Percentiles rank a stretch among this genome's conserved stretches.
These are phyloP conservation scores for Adansonia grandidieri DNA, from an alignment of 441 rosid genomes.

Conservation along the genomic window DNA sequence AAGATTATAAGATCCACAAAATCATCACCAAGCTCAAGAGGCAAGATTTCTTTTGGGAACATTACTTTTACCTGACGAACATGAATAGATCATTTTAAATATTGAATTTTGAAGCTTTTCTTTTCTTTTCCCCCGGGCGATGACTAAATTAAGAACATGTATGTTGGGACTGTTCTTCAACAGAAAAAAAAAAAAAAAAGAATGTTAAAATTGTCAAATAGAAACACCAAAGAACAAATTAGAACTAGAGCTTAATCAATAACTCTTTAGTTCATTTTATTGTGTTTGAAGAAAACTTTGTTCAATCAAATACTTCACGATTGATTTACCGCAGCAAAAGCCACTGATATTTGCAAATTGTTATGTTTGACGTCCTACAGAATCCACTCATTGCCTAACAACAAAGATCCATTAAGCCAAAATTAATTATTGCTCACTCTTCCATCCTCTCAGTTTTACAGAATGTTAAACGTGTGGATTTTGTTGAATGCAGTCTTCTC, in stretches of 20 bases:
- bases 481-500: not conserved
- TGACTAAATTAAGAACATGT: not conserved
- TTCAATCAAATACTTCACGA: not conserved
- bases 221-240: too few relatives aligned
- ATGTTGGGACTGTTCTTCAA: not conserved
- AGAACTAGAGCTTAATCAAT: not conserved
- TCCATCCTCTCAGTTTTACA: not conserved
- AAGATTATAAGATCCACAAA: not conserved
- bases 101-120: not conserved
- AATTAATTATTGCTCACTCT: not conserved
- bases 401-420: not conserved
- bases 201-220: not conserved
- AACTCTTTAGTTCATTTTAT: too few relatives aligned
- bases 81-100: not conserved
- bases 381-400: not conserved
- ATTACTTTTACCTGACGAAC: not conserved
- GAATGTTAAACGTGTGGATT: not conserved
- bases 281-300: not conserved
- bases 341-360: not conserved
- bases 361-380: not conserved
- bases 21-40: slow-evolving; percentile 1
- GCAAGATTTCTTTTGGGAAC: not conserved
- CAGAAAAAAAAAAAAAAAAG: too few relatives aligned
- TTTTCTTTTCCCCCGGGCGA: not conserved
- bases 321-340: not conserved